These are phyloP conservation scores for Metarhizium rileyi DNA, from an alignment of 2,329 filamentous ascomycete genomes.

Conservation along the genomic window DNA sequence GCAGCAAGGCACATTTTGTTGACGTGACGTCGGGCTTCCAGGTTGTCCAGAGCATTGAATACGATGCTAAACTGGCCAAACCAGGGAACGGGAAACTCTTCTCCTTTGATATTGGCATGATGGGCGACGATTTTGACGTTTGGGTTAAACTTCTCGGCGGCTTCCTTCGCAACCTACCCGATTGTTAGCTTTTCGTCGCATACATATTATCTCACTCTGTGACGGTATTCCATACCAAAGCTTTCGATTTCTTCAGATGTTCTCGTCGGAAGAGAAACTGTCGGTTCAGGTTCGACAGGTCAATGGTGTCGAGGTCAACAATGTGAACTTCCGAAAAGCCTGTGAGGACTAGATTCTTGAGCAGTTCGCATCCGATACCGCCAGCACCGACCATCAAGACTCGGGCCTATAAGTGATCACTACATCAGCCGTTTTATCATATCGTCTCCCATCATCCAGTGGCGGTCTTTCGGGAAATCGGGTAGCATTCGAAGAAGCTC, in stretches of 20 bases:
- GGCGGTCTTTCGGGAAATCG: background rate
- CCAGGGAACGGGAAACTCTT: slow-evolving; percentile 78
- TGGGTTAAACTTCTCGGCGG: slow-evolving; percentile 83
- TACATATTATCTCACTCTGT: background rate
- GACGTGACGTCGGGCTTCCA: slow-evolving; percentile 87
- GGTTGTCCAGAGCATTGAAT: slow-evolving; percentile 94
- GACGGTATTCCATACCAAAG: slow-evolving; percentile 52
- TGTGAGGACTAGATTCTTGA: slow-evolving; percentile 89
- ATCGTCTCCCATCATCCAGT: background rate
- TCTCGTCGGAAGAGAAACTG: slow-evolving; percentile 95
- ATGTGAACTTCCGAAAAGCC: slow-evolving; percentile 92
- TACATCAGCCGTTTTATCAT: background rate
- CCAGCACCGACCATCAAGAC: slow-evolving; percentile 93
- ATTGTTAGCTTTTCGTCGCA: slow-evolving; percentile 10
- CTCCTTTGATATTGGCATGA: slow-evolving; percentile 91
- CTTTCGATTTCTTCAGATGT: slow-evolving; percentile 96
- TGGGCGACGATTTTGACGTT: slow-evolving; percentile 77
- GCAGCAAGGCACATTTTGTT: slow-evolving; percentile 96
- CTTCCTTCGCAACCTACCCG: slow-evolving; percentile 77
- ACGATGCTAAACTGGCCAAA: slow-evolving; percentile 76
- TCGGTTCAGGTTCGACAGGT: slow-evolving; percentile 92
- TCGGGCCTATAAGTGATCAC: slow-evolving; percentile 49
- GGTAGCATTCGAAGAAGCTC: background rate
- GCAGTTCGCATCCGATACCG: slow-evolving; percentile 92
- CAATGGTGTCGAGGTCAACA: slow-evolving; percentile 96